Base-by-base conservation (phyloP, 1,284 basidiomycete species). In the Cutaneotrichosporon sp. region DNA sequence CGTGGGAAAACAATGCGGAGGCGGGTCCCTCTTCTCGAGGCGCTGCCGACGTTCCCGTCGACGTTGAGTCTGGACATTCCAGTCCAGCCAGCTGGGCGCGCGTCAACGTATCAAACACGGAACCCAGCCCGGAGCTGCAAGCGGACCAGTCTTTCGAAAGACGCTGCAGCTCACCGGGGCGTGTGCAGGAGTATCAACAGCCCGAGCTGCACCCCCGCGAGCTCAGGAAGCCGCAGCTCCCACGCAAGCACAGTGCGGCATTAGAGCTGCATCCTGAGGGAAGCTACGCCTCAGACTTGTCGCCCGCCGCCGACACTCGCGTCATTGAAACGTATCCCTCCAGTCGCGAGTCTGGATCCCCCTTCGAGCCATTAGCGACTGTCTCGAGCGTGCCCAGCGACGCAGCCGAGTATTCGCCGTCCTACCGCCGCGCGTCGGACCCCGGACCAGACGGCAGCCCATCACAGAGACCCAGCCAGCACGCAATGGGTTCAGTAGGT, bases 341-440 rank as follows among this genome's bases (percentile, higher is more conserved):
- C 26, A 10, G n/a, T n/a, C n/a, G n/a, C n/a, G 7, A 30, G 26
- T 10, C 26, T 7, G 26, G 26, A 5, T 30, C 26, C 26, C 26
- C 26, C 18, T 45, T 45, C 30, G 47, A 54, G 37, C 42, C 36
- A 8, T 22, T 54, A 4, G 41, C 45, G 14, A 54, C 52, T 8
- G 43, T 49, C 7, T 20, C 37, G 15, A 34, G 18, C 13, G 43
- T 22, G 22, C 12, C 33, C 18, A 34, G 42, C 26, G 14, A 30
- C 26, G 22, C 42, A 7, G 23, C 43, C 10, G 50, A 46, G 13
- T 40, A 5, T 18, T 42, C 51, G 2, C 40, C 48, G 3, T 39
- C 46, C 17, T 41, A 50, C 18, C 49, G 55, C 17, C 51, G 55
- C 12, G 55, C 51, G 10, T 53, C 55, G 8, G 55, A 57, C 36